Base-by-base conservation (phyloP, 345 rosid genomes). In the Toxicodendron radicans region DNA sequence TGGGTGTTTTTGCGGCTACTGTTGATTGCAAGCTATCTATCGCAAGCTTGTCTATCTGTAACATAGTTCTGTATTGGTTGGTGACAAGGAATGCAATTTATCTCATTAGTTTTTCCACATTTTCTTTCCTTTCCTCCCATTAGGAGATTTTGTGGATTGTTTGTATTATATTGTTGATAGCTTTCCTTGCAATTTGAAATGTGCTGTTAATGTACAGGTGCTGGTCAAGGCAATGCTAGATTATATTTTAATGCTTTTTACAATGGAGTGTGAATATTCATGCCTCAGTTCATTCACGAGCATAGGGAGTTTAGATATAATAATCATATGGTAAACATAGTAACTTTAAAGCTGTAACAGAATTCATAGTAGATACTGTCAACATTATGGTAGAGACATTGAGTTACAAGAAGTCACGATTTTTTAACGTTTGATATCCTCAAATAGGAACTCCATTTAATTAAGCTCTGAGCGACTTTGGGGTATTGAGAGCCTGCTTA, bases 21-120 rank as follows among this genome's bases (percentile, higher is more conserved):
- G 73, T 61, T 58, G 72, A 58, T 41, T 63, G 70, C 75, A 63
- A 64, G 46, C 61, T 61, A 52, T 57, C 21, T 76, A 23, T 63
- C 16, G 62, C 12, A 38, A 69, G 81, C 74, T 72, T 70, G 78
- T 84, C 61, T 56, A 73, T 75, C 38, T 71, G 78, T 79, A 75
- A 70, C 75, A 75, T 69, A 79, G 58, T 69, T 77, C 68, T 73
- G 71, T 65, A 56, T 72, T 83, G 75, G 52, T 68, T 43, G 66
- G 56, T 75, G 74, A 70, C 69, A 51, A 73, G 76, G 46, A 49
- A 62, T 62, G 54, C 23, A 1, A 12, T 35, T 20, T 69, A 53
- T 54, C 10, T 54, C 17, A 10, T 57, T 38, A 4, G 2, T 5
- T 68, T 38, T 21, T 57, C 13, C 23, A 21, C 30, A 20, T 18